Evolutionary conservation across 257 asterid species (phyloP), one percentile per base, ranked within the genome.

Genomic region (Scutellaria minor): DNA sequence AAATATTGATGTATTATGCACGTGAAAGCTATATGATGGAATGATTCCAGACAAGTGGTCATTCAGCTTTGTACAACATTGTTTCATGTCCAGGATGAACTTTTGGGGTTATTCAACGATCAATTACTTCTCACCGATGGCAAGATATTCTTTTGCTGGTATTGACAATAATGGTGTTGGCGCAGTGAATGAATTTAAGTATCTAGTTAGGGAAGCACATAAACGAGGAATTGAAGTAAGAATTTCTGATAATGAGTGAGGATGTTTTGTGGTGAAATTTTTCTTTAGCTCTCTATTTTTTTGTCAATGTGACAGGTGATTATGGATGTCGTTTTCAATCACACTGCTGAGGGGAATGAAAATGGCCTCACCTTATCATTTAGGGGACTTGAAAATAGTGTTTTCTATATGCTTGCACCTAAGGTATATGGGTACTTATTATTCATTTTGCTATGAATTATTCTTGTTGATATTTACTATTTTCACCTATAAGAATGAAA

Each of bases 341-440:
- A 95, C 91, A 91, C 97, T 42, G 99, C 98, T 27, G 99, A 95
- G 83, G 99, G 98, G 82, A 95, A 95, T 83, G 96, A 89, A 76
- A 87, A 92, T 75, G 99, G 99, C 68, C 98, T 92, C 66, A 57
- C 75, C 18, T 64, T 95, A 70, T 88, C 98, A 70, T 95, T 95
- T 78, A 86, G 93, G 83, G 99, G 99, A 73, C 80, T 95, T 77
- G 98, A 95, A 82, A 90, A 88, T 74, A 84, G 95, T 79, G 91
- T 85, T 69, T 95, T 95, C 78, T 92, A 95, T 81, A 95, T 87
- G 96, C 89, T 89, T 75, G 97, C 97, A 40, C 93, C 97, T 20
- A 91, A 84, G 96, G 97, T 89, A 86, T 52, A 24, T 13, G 51
- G 42, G 27, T 53, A 41, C n/a, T 2, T 40, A 58, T 6, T 47